Evolutionary conservation across 768 basidiomycete genomes (phyloP).

Genomic region (Plicaturopsis crispa): DNA sequence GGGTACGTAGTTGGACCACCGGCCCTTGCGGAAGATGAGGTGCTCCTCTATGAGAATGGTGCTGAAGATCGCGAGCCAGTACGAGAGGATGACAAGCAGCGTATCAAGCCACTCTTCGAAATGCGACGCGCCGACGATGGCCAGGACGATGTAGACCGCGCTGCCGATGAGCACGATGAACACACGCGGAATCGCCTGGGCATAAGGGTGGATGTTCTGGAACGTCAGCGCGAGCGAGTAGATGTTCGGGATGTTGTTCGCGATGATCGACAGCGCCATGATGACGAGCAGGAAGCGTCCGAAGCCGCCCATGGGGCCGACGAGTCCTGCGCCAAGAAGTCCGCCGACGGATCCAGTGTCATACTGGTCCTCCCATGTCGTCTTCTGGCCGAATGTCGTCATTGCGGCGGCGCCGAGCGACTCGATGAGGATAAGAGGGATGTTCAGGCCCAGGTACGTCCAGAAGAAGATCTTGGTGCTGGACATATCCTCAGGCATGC

Average conservation of each 20-base stretch:
- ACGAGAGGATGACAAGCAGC: slow-evolving; percentile 29
- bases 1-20: slow-evolving; percentile 26
- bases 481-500: slow-evolving; percentile 27
- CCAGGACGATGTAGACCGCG: slow-evolving; percentile 34
- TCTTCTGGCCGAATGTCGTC: slow-evolving; percentile 24
- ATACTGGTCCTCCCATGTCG: slow-evolving; percentile 28
- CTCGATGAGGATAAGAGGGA: slow-evolving; percentile 29
- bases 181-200: slow-evolving; percentile 33
- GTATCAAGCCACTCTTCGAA: slow-evolving; percentile 36
- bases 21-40: slow-evolving; percentile 36
- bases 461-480: slow-evolving; percentile 27
- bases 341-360: slow-evolving; percentile 33
- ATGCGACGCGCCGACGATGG: slow-evolving; percentile 36
- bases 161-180: slow-evolving; percentile 30
- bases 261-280: slow-evolving; percentile 35
- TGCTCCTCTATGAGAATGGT: slow-evolving; percentile 41
- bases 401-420: slow-evolving; percentile 41
- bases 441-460: slow-evolving; percentile 24
- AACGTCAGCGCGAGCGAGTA: slow-evolving; percentile 39
- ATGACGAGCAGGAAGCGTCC: slow-evolving; percentile 40
- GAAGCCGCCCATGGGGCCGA: slow-evolving; percentile 26
- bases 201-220: slow-evolving; percentile 31
- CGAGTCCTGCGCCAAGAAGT: slow-evolving; percentile 32
- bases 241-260: slow-evolving; percentile 42
- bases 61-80: slow-evolving; percentile 46